Conservation (phyloP, 2,329 filamentous ascomycete species). For the Calonectria montana region DNA sequence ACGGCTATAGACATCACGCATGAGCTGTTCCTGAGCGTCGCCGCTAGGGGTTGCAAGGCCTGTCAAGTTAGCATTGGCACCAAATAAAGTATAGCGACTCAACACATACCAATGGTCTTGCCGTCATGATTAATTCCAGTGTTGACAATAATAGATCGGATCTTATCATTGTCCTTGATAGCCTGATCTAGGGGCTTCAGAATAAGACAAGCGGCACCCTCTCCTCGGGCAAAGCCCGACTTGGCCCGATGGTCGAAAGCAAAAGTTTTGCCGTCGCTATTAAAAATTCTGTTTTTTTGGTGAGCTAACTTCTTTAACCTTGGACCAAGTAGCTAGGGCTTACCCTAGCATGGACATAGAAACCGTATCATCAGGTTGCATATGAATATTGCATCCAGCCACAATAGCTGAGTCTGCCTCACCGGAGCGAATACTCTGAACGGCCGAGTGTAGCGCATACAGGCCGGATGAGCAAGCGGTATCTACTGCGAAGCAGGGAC, state of each 20-base stretch:
- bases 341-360: constrained; percentile 47
- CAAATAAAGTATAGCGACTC: background rate
- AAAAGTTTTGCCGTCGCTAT: constrained; percentile 26
- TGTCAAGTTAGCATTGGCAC: background rate
- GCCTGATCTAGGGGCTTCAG: constrained; percentile 34
- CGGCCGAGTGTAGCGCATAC: constrained; percentile 47
- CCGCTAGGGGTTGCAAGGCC: constrained; percentile 65
- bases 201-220: constrained; percentile 25
- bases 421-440: constrained; percentile 43
- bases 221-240: constrained; percentile 29
- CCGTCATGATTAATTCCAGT: constrained; percentile 31
- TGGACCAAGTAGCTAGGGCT: background rate
- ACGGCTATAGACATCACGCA: constrained; percentile 49
- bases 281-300: constrained; percentile 15
- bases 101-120: constrained; percentile 22
- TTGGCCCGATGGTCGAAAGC: constrained; percentile 27
- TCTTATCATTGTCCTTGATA: constrained; percentile 29
- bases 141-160: constrained; percentile 26
- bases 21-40: constrained; percentile 57
- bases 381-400: constrained; percentile 41
- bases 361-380: constrained; percentile 34
- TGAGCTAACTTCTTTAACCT: background rate
- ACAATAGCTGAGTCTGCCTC: constrained; percentile 54
- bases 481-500: constrained; percentile 49
- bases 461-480: constrained; percentile 51